A percentile compares a stretch with the other conserved stretches of the same genome.
Evolutionary conservation across 169 alveolate species (phyloP).

Genomic region (Cryptosporidium baileyi): DNA sequence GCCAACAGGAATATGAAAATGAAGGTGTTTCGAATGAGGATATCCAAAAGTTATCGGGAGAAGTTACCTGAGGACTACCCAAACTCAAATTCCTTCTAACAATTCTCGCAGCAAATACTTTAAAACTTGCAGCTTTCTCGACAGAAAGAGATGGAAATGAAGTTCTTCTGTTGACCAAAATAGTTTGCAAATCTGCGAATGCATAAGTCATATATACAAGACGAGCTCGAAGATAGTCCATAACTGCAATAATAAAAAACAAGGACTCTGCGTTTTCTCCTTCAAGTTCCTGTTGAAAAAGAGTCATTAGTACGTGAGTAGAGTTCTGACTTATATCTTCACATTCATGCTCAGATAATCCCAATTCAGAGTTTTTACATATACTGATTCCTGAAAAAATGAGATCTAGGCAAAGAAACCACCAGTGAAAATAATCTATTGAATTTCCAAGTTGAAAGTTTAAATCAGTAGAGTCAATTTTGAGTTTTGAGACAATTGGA

Average conservation of each 20-base stretch:
- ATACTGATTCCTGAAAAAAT: conserved; percentile 45
- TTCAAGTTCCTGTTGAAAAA: conserved; percentile 20
- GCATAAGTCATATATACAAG: conserved; percentile 57
- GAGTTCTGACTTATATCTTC: not conserved
- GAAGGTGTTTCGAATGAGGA: conserved; percentile 53
- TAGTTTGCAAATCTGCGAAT: conserved; percentile 39
- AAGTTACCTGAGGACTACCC: conserved; percentile 18
- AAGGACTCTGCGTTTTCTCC: not conserved
- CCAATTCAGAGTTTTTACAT: not conserved
- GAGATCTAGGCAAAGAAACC: conserved; percentile 60
- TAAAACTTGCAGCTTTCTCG: conserved; percentile 35
- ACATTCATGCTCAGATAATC: not conserved
- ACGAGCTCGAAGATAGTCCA: conserved; percentile 56
- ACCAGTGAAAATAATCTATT: conserved; percentile 61
- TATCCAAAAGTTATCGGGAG: conserved; percentile 38
- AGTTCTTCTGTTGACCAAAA: conserved; percentile 39
- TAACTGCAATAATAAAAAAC: conserved; percentile 16
- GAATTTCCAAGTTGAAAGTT: not conserved
- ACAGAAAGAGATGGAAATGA: conserved; percentile 33
- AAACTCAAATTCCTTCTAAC: conserved; percentile 41
- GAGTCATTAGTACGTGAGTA: not conserved
- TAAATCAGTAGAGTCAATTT: no score
- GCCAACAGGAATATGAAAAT: conserved; percentile 45
- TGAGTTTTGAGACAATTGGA: not conserved
- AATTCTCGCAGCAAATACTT: conserved; percentile 56